Conservation (phyloP, 306 rosid species). For the Glycine soja region DNA sequence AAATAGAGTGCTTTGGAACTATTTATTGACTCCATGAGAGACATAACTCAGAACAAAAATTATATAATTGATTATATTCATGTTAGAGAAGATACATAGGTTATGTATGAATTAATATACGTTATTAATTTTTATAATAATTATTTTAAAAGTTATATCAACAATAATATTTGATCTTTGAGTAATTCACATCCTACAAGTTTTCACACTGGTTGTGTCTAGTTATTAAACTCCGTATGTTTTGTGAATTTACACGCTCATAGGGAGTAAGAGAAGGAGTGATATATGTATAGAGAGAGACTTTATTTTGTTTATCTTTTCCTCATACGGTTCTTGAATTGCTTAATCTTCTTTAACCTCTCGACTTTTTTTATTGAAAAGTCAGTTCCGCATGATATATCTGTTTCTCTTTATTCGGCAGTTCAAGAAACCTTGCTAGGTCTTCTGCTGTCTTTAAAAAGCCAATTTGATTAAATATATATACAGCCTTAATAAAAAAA, state of each 20-base stretch:
- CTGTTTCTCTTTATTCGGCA: conserved; percentile 31
- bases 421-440: conserved; percentile 37
- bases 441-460: conserved; percentile 41
- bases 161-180: too few species aligned
- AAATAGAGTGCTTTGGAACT: not conserved
- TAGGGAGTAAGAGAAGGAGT: not conserved
- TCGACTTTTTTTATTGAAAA: conserved; percentile 28
- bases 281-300: not conserved
- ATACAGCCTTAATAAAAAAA: not conserved
- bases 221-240: not conserved
- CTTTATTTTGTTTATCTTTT: not conserved
- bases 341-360: conserved; percentile 3
- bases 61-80: not conserved
- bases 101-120: too few species aligned
- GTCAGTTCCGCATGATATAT: conserved; percentile 37
- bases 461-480: conserved; percentile 10
- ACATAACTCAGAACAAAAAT: not conserved
- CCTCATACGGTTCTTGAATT: not conserved
- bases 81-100: too few species aligned
- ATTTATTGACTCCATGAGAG: not conserved
- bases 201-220: too few species aligned
- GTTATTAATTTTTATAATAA: too few species aligned
- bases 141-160: too few species aligned
- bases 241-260: not conserved
- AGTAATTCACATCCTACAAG: too few species aligned